These are phyloP conservation scores for Colletotrichum acutatum DNA, from an alignment of 2,329 filamentous ascomycete genomes.

Conservation along the genomic window DNA sequence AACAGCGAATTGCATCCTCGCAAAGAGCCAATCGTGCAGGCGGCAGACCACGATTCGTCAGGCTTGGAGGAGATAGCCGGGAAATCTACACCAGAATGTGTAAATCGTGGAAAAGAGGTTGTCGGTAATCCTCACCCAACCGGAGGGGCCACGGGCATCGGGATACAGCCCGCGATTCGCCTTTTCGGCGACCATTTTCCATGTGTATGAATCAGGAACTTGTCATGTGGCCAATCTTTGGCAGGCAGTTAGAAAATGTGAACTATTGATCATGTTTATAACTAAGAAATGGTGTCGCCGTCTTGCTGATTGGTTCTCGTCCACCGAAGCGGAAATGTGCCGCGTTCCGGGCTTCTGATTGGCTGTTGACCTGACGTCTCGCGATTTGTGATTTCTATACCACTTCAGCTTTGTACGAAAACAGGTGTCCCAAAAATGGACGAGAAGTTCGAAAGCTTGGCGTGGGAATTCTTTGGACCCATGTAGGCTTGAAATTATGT, in stretches of 20 bases:
- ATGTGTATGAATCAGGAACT: neutral
- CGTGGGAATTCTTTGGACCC: neutral
- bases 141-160: slow-evolving; percentile 35
- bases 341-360: slow-evolving; percentile 27
- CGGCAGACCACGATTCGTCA: neutral
- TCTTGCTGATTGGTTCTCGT: slow-evolving; percentile 26
- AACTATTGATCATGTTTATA: neutral
- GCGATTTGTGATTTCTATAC: neutral
- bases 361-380: slow-evolving; percentile 13
- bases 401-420: neutral
- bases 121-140: slow-evolving; percentile 20
- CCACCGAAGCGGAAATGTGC: slow-evolving; percentile 35
- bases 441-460: neutral
- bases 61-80: neutral
- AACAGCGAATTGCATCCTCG: neutral
- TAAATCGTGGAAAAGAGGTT: neutral
- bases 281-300: neutral
- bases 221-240: neutral
- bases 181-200: neutral
- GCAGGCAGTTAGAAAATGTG: neutral
- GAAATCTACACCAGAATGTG: neutral
- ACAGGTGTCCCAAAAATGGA: neutral
- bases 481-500: neutral
- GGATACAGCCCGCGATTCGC: slow-evolving; percentile 10
- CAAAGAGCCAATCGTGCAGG: neutral